Conservation (phyloP, 257 asterid genomes). For the Fraxinus excelsior region DNA sequence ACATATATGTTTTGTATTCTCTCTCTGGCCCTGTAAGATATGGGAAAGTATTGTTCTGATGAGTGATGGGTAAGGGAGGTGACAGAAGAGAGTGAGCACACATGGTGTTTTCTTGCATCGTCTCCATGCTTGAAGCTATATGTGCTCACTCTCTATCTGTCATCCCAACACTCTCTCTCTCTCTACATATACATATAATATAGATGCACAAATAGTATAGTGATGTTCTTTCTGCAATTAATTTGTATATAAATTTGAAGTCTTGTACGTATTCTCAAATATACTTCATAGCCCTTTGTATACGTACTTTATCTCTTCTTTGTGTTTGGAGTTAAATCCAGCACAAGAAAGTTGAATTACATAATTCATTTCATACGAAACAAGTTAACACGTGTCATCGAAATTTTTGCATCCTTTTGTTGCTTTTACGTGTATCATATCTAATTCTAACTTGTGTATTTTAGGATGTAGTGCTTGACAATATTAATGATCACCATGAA, state of each 20-base stretch:
- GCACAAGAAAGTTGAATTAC: not conserved
- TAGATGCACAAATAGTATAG: not conserved
- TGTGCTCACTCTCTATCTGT: slow-evolving; percentile 92
- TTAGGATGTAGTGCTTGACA: no score
- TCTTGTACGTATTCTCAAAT: not conserved
- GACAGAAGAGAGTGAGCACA: slow-evolving; percentile 99
- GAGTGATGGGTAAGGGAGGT: slow-evolving; percentile 62
- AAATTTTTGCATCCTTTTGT: not conserved
- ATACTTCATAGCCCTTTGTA: not conserved
- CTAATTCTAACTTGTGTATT: no score
- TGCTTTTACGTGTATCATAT: not conserved
- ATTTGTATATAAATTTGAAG: not conserved
- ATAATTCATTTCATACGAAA: not conserved
- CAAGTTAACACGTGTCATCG: no score
- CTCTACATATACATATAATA: no score
- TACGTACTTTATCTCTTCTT: not conserved
- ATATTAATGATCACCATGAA: no score
- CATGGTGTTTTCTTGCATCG: slow-evolving; percentile 78
- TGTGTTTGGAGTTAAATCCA: not conserved
- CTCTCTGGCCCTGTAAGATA: not conserved
- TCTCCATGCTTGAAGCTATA: slow-evolving; percentile 65
- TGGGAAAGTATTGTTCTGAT: not conserved
- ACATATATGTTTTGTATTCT: not conserved
- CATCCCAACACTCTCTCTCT: slow-evolving; percentile 55
- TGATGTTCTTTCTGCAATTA: not conserved